phyloP scores from a whole-genome alignment of 2,329 filamentous ascomycete species.

The Sclerotinia nivalis region DNA sequence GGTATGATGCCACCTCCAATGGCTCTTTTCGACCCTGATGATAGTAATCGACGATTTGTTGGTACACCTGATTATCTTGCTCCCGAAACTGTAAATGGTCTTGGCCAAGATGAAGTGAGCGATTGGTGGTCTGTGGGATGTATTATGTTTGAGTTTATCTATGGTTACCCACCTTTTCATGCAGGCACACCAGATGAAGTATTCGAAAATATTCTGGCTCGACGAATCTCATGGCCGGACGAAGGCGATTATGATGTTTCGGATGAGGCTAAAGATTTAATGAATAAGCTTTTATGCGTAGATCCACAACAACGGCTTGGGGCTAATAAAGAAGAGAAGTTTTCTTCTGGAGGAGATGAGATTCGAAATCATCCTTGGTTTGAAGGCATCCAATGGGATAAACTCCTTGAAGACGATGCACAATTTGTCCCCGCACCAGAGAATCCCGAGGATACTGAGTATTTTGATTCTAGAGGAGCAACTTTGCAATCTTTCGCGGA shows the following conservation, averaged over 20 bases:
- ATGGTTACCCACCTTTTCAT: conserved; percentile 91
- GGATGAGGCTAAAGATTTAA: conserved; percentile 86
- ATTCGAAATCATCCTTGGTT: conserved; percentile 93
- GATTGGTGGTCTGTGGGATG: conserved; percentile 99
- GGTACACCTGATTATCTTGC: conserved; percentile 97
- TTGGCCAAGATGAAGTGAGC: conserved; percentile 94
- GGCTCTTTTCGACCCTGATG: conserved; percentile 93
- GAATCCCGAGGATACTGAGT: conserved; percentile 96
- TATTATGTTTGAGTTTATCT: conserved; percentile 95
- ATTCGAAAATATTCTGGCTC: conserved; percentile 91
- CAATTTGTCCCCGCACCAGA: conserved; percentile 92
- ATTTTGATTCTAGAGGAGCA: conserved; percentile 90
- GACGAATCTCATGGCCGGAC: conserved; percentile 90
- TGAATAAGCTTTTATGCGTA: conserved; percentile 86
- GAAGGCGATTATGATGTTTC: conserved; percentile 78
- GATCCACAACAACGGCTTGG: conserved; percentile 82
- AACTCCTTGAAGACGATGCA: conserved; percentile 88
- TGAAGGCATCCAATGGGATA: conserved; percentile 81
- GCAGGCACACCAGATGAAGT: conserved; percentile 87
- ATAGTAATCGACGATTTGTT: conserved; percentile 89
- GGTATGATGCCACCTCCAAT: conserved; percentile 86
- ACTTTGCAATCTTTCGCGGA: conserved; percentile 90
- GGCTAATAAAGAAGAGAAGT: conserved; percentile 82
- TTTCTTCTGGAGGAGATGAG: conserved; percentile 80
- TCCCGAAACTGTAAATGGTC: conserved; percentile 92